A percentile compares a stretch with the other conserved stretches of the same genome.
phyloP scores from a whole-genome alignment of 495 filamentous ascomycete genomes.

The Bathelium albidoporum region DNA sequence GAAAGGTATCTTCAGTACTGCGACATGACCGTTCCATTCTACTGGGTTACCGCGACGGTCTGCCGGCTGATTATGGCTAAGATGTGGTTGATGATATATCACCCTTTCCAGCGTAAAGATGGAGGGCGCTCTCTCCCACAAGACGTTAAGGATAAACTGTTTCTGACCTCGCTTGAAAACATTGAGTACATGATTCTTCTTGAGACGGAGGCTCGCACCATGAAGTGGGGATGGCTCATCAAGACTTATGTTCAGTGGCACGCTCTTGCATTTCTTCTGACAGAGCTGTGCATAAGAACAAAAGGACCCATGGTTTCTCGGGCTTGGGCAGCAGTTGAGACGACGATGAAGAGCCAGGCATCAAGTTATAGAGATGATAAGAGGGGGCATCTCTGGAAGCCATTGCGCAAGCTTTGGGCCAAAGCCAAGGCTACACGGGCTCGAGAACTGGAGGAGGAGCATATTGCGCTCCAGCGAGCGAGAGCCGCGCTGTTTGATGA shows the following conservation, averaged over 20 bases:
- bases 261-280: constrained; percentile 62
- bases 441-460: constrained; percentile 30
- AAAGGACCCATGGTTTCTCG: constrained; percentile 61
- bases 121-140: constrained; percentile 35
- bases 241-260: constrained; percentile 75
- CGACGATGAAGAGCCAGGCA: constrained; percentile 20
- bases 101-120: constrained; percentile 41
- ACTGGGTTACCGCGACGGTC: constrained; percentile 60
- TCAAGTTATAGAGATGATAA: constrained; percentile 27
- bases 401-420: constrained; percentile 59
- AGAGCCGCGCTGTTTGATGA: not conserved
- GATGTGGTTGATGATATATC: constrained; percentile 54
- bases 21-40: constrained; percentile 50
- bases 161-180: constrained; percentile 63
- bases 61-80: constrained; percentile 58
- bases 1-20: constrained; percentile 54
- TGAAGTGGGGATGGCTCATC: constrained; percentile 73
- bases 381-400: constrained; percentile 60
- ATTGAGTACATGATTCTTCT: constrained; percentile 62
- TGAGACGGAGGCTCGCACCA: constrained; percentile 47
- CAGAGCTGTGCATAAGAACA: constrained; percentile 67
- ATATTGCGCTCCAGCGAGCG: constrained; percentile 6
- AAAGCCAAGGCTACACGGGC: constrained; percentile 49
- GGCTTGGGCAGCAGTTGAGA: constrained; percentile 68
- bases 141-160: constrained; percentile 60